These are phyloP conservation scores for Anisodus acutangulus DNA, from an alignment of 257 asterid genomes.

Conservation along the genomic window DNA sequence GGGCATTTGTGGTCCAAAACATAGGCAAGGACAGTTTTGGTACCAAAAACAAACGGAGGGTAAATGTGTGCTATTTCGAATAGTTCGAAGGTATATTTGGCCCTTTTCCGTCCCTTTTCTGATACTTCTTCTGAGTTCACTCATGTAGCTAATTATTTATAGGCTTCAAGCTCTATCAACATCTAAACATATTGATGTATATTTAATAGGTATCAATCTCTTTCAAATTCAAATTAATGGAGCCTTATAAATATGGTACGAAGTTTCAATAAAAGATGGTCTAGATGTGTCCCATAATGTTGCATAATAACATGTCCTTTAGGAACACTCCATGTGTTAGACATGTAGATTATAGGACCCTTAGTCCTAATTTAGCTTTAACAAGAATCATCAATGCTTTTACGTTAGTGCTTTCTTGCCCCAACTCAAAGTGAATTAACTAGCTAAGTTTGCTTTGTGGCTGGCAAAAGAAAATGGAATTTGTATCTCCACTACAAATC, in stretches of 20 bases:
- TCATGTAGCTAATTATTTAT: background rate
- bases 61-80: no score
- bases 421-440: background rate
- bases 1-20: no score
- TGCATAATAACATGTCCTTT: background rate
- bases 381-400: background rate
- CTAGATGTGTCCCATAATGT: background rate
- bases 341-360: background rate
- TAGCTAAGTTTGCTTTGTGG: background rate
- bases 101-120: no score
- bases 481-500: no score
- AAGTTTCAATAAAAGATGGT: background rate
- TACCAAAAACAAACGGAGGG: no score
- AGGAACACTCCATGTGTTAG: background rate
- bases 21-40: no score
- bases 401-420: background rate
- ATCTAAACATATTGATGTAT: background rate
- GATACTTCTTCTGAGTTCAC: no score
- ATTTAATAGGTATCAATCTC: background rate
- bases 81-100: no score
- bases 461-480: no score
- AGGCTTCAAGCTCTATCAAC: no score
- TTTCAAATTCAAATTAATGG: background rate
- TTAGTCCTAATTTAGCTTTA: background rate
- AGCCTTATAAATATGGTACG: background rate